Evolutionary conservation across 805 yeast species (phyloP).

Genomic region (Teunomyces pallodes): DNA sequence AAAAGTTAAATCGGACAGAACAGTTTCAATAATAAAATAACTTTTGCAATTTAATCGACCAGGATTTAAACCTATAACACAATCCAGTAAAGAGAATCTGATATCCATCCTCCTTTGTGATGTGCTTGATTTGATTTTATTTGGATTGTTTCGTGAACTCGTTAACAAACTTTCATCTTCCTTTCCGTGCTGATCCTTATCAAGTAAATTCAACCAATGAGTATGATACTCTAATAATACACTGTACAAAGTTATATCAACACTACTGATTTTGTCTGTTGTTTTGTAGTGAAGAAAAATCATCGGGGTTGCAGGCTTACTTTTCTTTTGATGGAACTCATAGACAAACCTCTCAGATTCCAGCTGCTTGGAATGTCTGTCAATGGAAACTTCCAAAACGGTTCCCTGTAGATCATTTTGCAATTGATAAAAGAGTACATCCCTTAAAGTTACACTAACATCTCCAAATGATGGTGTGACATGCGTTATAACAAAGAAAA

Average conservation of each 20-base stretch:
- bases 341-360: constrained; percentile 12
- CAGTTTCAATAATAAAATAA: constrained; percentile 49
- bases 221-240: constrained; percentile 57
- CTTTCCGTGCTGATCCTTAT: constrained; percentile 6
- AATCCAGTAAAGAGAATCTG: constrained; percentile 44
- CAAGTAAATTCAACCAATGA: constrained; percentile 51
- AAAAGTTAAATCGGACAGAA: constrained; percentile 48
- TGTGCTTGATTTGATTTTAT: not conserved
- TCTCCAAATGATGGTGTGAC: constrained; percentile 27
- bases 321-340: constrained; percentile 17
- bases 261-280: constrained; percentile 27
- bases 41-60: constrained; percentile 56
- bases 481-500: constrained; percentile 15
- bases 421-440: constrained; percentile 17
- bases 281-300: constrained; percentile 18
- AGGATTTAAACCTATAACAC: constrained; percentile 64
- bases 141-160: not conserved
- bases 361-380: constrained; percentile 10
- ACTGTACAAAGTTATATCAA: constrained; percentile 48
- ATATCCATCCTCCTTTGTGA: constrained; percentile 20
- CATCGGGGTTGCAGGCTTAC: constrained; percentile 18
- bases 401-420: constrained; percentile 23
- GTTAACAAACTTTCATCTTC: not conserved
- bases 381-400: constrained; percentile 14
- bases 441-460: constrained; percentile 11